Evolutionary conservation across 306 rosid species (phyloP), one percentile per base, ranked within the genome.

Genomic region (Ormosia emarginata): DNA sequence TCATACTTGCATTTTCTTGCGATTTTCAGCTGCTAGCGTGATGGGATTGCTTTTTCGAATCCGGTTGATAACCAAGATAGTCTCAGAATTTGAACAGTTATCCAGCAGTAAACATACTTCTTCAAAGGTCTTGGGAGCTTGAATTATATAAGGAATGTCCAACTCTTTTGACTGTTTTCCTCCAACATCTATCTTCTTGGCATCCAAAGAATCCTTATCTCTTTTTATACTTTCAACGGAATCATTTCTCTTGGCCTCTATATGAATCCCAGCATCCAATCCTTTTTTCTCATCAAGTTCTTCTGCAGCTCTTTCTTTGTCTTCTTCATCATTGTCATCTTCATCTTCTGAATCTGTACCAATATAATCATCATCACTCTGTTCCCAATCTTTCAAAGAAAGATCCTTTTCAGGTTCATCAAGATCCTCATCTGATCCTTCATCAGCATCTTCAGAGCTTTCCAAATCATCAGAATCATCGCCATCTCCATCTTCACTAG

Each of bases 341-440:
- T 89, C 89, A 12, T 80, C 91, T 72, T 90, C 93, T 49, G 74
- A 78, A 81, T 85, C 85, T 64, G 77, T 82, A 46, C 79, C 87
- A 44, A 90, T 68, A 84, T 74, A 57, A 70, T 92, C 97, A 84
- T 95, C 99, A 70, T 95, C 99, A 83, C 98, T 95, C 53, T 90
- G 99, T 80, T 95, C 99, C 97, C 98, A 95, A 74, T 90, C 97
- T 88, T 88, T 93, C 83, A 88, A 82, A 56, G 94, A 89, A 56
- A 67, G 76, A 71, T 85, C 72, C 68, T 75, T 79, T 76, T 79
- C 78, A 18, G 24, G 63, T 37, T 64, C 85, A 55, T 75, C 85
- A 17, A 71, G 67, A 82, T 88, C 92, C 74, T 87, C 98, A 73
- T 86, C 92, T 4, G 95, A 79, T 77, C 64, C 90, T 77, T 81